Evolutionary conservation across 2,329 filamentous ascomycete genomes (phyloP).

Genomic region (Bisporella sp.): DNA sequence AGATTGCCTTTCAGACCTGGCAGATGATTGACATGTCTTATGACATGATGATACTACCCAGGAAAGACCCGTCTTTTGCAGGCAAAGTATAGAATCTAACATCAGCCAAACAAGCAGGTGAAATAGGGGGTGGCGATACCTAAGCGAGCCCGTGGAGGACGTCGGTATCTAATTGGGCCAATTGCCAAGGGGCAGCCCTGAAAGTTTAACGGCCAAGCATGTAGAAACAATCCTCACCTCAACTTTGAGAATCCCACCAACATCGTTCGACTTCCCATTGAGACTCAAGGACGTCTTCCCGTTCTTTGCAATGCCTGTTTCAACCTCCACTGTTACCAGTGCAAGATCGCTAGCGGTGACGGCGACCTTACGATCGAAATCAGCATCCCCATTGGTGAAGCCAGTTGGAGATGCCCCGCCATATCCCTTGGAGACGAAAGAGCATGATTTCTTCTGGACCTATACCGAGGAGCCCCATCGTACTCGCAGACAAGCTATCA

Average conservation of each 20-base stretch:
- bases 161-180: no score
- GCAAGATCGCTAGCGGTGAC: conserved; percentile 6
- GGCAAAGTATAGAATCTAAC: no score
- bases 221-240: background rate
- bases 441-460: conserved; percentile 80
- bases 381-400: conserved; percentile 5
- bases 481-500: conserved; percentile 84
- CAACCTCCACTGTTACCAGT: conserved; percentile 16
- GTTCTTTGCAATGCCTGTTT: conserved; percentile 15
- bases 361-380: conserved; percentile 7
- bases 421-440: conserved; percentile 16
- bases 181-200: no score
- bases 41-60: no score
- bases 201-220: background rate
- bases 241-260: background rate
- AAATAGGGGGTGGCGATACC: no score
- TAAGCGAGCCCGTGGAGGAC: no score
- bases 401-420: conserved; percentile 2
- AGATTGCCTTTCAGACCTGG: no score
- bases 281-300: conserved; percentile 5
- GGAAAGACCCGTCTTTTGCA: no score
- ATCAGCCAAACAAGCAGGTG: no score
- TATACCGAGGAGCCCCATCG: conserved; percentile 97
- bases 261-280: background rate
- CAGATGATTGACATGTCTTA: no score